A percentile compares a stretch with the other conserved stretches of the same genome.
These are phyloP conservation scores for Adansonia grandidieri DNA, from an alignment of 441 rosid species.

Conservation along the genomic window DNA sequence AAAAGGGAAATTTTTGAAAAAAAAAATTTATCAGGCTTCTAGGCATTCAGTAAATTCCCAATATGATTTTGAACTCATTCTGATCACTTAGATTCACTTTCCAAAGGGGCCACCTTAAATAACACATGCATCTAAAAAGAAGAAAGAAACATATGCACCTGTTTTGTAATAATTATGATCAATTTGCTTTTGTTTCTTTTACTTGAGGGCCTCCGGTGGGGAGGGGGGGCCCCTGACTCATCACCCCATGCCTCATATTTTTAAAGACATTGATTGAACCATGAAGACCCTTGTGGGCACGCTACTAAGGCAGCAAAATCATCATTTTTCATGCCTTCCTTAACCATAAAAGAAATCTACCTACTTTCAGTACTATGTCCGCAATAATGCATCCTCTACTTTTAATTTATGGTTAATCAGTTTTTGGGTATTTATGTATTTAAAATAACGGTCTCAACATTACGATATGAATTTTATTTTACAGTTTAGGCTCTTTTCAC, in stretches of 20 bases:
- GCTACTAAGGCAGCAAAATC: neutral
- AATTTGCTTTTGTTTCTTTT: neutral
- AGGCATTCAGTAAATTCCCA: neutral
- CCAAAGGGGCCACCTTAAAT: conserved; percentile 8
- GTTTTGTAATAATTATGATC: conserved; percentile 20
- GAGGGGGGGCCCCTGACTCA: neutral
- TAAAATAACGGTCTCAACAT: no score
- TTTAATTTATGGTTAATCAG: neutral
- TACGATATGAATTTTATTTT: no score
- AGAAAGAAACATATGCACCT: conserved; percentile 7
- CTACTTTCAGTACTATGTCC: neutral
- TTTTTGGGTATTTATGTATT: neutral
- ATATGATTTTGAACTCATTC: conserved; percentile 9
- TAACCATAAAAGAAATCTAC: neutral
- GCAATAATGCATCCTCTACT: neutral
- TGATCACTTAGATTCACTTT: conserved; percentile 12
- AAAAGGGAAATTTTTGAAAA: neutral
- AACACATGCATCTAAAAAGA: conserved; percentile 13
- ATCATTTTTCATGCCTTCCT: conserved; percentile 5
- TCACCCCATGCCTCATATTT: conserved; percentile 18
- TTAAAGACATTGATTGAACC: conserved; percentile 22
- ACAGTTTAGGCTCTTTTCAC: no score
- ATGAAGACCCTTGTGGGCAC: conserved; percentile 18
- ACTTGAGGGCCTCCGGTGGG: neutral
- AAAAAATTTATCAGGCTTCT: neutral